Evolutionary conservation across 805 yeast species (phyloP), one percentile per base, ranked within the genome.

Genomic region (Ogataea henricii): DNA sequence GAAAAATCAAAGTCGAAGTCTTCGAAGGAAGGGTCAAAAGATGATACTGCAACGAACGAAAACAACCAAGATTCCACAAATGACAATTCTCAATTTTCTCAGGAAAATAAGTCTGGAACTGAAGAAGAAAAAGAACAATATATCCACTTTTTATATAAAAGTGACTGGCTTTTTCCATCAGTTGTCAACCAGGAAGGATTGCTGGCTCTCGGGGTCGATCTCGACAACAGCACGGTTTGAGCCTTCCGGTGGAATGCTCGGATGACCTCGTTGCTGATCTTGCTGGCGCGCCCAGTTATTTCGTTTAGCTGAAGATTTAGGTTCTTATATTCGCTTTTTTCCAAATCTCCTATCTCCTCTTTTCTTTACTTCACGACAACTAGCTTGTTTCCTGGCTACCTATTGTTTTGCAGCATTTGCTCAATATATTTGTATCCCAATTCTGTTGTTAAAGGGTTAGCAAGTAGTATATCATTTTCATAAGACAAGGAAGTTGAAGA

Each of bases 151-250:
- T 38, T 53, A 23, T 57, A 50, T 33, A 36, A 41, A n/a, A 39
- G 34, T 7, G 49, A 55, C 44, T 54, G 59, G 61, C 37, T 52
- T 12, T 45, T 55, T 10, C 59, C 58, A 13, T 47, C 45, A 6
- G 42, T 54, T 33, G 41, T 41, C 1, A 21, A 33, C 6, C 45
- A 35, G 17, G 23, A 16, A 5, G 46, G 47, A 16, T 39, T 51
- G 5, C 4, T 12, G 16, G 17, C 9, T 4, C 33, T 39, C 9
- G 25, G 22, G 12, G 14, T 39, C 25, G 9, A 39, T 23, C 30
- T 37, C 30, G 27, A 22, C 6, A 17, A 18, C 6, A 30, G 6
- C 14, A 18, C 9, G 9, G n/a, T 30, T n/a, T n/a, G n/a, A n/a
- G n/a, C n/a, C n/a, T n/a, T n/a, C n/a, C n/a, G n/a, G n/a, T n/a